phyloP scores from a whole-genome alignment of 140 eudicot genomes.

The Flaveria floridana region DNA sequence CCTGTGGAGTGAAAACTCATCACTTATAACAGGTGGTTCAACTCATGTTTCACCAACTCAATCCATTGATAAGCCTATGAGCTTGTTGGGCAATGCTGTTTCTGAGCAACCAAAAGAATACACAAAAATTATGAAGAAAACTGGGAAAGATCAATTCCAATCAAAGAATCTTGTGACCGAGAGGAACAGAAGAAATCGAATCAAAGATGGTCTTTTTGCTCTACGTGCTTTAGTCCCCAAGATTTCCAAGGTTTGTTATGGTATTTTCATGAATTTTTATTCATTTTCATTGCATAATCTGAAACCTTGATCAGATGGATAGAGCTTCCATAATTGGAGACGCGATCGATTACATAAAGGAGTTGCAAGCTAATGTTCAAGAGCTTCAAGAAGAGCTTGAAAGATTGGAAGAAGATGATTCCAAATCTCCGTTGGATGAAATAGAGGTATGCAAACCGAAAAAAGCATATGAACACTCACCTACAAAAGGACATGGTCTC shows the following conservation, averaged over 20 bases:
- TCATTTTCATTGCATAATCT: constrained; percentile 9
- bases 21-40: constrained; percentile 34
- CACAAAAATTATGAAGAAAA: constrained; percentile 34
- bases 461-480: constrained; percentile 13
- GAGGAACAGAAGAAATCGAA: constrained; percentile 69
- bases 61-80: constrained; percentile 34
- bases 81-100: constrained; percentile 3
- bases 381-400: constrained; percentile 49
- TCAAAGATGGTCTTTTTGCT: constrained; percentile 56
- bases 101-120: constrained; percentile 22
- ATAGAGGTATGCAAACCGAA: constrained; percentile 35
- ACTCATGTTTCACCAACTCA: constrained; percentile 39
- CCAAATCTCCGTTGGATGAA: constrained; percentile 29
- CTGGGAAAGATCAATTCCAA: constrained; percentile 39
- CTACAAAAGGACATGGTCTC: constrained; percentile 27
- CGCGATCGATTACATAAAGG: constrained; percentile 72
- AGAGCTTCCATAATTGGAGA: constrained; percentile 68
- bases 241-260: constrained; percentile 62
- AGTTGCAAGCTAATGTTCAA: constrained; percentile 39
- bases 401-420: constrained; percentile 43
- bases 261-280: background rate
- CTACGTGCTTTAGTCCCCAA: constrained; percentile 86
- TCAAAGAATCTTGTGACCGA: constrained; percentile 78
- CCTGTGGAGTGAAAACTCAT: constrained; percentile 40
- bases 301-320: constrained; percentile 57